A percentile compares a stretch with the other conserved stretches of the same genome.
phyloP scores from a whole-genome alignment of 345 rosid species.

The Alliaria petiolata region DNA sequence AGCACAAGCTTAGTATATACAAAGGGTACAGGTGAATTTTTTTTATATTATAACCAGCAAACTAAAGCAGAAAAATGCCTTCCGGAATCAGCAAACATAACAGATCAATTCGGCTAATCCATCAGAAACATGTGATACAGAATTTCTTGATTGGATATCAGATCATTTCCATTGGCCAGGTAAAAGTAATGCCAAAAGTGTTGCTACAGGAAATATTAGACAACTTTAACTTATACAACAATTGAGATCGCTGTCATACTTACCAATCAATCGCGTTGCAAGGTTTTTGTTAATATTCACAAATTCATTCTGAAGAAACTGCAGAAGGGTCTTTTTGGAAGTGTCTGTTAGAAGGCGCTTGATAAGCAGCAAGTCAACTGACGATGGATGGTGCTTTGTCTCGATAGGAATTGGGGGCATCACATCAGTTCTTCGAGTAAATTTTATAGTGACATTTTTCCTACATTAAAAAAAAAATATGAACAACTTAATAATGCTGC shows the following conservation, averaged over 20 bases:
- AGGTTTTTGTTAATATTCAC: constrained; percentile 75
- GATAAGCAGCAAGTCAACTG: constrained; percentile 90
- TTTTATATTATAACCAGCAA: not conserved
- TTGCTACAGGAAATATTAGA: not conserved
- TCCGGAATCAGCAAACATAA: not conserved
- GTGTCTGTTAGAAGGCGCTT: constrained; percentile 89
- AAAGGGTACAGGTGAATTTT: not conserved
- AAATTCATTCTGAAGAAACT: constrained; percentile 95
- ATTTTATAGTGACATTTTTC: constrained; percentile 76
- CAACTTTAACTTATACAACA: not conserved
- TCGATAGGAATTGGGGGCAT: constrained; percentile 95
- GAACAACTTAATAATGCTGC: not conserved
- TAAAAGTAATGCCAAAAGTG: not conserved
- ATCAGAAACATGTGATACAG: not conserved
- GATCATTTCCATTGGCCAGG: not conserved
- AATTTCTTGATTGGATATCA: not conserved
- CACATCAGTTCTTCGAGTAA: constrained; percentile 87
- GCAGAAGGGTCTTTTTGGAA: constrained; percentile 74
- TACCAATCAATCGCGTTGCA: constrained; percentile 86
- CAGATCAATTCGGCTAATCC: not conserved
- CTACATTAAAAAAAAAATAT: constrained; percentile 33
- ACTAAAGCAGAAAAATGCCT: not conserved
- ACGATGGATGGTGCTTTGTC: constrained; percentile 97
- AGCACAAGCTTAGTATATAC: not conserved
- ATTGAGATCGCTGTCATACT: constrained; percentile 17